Evolutionary conservation across 2,329 filamentous ascomycete species (phyloP).

Genomic region (Sporothrix luriei): DNA sequence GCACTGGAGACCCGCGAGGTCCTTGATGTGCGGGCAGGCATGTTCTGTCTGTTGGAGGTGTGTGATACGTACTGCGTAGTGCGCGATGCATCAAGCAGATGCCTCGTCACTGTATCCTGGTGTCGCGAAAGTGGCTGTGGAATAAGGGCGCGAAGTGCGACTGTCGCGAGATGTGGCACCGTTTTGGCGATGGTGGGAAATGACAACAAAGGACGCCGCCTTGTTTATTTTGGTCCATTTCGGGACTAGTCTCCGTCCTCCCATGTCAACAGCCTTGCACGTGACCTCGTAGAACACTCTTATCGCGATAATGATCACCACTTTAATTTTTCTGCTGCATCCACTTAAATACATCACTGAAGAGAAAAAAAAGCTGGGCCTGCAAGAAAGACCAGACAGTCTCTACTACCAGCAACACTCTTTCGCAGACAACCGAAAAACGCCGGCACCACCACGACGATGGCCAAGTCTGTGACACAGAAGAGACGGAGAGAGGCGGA

Average conservation of each 20-base stretch:
- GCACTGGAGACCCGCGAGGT: slow-evolving; percentile 50
- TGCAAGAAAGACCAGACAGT: neutral
- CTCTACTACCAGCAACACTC: neutral
- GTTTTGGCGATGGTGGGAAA: slow-evolving; percentile 28
- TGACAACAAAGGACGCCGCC: slow-evolving; percentile 30
- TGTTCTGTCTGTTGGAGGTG: slow-evolving; percentile 37
- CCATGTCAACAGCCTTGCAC: slow-evolving; percentile 13
- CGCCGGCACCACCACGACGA: slow-evolving; percentile 28
- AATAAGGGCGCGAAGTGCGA: neutral
- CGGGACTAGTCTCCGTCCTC: slow-evolving; percentile 29
- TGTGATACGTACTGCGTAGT: too few relatives aligned
- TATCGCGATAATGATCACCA: slow-evolving; percentile 32
- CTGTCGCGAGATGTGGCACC: slow-evolving; percentile 10
- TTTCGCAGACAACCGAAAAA: neutral
- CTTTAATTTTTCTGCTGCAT: slow-evolving; percentile 31
- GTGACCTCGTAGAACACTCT: slow-evolving; percentile 24
- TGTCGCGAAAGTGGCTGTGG: neutral
- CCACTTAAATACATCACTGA: slow-evolving; percentile 28
- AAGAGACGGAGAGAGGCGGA: slow-evolving; percentile 46
- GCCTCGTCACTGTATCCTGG: neutral
- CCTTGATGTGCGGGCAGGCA: slow-evolving; percentile 56
- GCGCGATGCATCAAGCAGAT: slow-evolving; percentile 5
- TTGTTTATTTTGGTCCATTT: slow-evolving; percentile 36
- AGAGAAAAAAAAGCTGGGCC: slow-evolving; percentile 26
- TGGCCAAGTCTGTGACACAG: slow-evolving; percentile 41